Evolutionary conservation across 2,329 filamentous ascomycete genomes (phyloP).

Genomic region (Ceratocystis lukuohia): DNA sequence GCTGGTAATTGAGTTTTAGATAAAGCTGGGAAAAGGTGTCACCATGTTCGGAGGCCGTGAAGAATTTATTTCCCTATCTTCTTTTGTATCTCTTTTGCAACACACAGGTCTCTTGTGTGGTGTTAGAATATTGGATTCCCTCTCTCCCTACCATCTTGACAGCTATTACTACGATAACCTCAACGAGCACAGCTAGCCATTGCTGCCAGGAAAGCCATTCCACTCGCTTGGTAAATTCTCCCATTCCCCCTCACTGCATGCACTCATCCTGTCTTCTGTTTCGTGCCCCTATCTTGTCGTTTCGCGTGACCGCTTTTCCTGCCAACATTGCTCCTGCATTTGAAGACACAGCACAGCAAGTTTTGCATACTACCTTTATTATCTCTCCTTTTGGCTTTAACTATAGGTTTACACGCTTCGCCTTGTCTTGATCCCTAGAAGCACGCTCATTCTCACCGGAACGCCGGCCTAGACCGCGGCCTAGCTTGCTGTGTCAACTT

Average conservation of each 20-base stretch:
- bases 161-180: neutral
- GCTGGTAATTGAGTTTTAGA: neutral
- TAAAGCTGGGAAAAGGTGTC: neutral
- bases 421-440: conserved; percentile 2
- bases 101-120: neutral
- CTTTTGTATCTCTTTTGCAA: neutral
- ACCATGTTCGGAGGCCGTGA: neutral
- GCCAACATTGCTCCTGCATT: neutral
- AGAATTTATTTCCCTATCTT: neutral
- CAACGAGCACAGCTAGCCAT: neutral
- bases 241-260: neutral
- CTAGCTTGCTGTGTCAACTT: neutral
- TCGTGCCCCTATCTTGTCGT: neutral
- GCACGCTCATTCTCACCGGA: neutral
- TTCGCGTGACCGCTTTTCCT: conserved; percentile 1
- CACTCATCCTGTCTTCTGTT: neutral
- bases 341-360: neutral
- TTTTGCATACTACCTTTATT: neutral
- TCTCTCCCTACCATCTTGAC: neutral
- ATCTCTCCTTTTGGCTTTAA: neutral
- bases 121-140: neutral
- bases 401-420: neutral
- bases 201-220: neutral
- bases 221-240: neutral
- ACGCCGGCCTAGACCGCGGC: neutral